phyloP scores from a whole-genome alignment of 2,329 filamentous ascomycete genomes.

The Cadophora gregata region DNA sequence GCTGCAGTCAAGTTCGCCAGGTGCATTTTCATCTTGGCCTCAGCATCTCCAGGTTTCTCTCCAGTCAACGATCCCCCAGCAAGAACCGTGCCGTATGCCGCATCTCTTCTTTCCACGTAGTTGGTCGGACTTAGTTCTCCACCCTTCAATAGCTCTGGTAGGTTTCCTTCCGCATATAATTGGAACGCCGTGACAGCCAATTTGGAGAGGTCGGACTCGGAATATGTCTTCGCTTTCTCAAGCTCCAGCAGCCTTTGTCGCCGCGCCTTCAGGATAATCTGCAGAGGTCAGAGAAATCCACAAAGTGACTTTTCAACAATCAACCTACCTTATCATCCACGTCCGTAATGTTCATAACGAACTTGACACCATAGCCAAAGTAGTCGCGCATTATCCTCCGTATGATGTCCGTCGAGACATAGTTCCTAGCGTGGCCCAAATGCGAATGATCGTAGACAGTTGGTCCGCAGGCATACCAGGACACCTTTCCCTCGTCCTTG shows the following conservation, averaged over 20 bases:
- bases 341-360: slow-evolving; percentile 78
- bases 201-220: slow-evolving; percentile 52
- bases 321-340: slow-evolving; percentile 62
- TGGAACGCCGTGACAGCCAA: slow-evolving; percentile 60
- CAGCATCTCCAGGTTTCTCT: slow-evolving; percentile 61
- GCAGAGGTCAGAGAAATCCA: slow-evolving; percentile 19
- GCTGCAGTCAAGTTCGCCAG: slow-evolving; percentile 55
- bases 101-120: slow-evolving; percentile 56
- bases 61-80: slow-evolving; percentile 61
- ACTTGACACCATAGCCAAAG: slow-evolving; percentile 70
- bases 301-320: background rate
- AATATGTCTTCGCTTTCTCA: slow-evolving; percentile 71
- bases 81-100: slow-evolving; percentile 60
- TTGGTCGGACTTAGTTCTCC: slow-evolving; percentile 55
- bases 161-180: slow-evolving; percentile 60
- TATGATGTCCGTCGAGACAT: slow-evolving; percentile 76
- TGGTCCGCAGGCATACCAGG: slow-evolving; percentile 76
- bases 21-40: slow-evolving; percentile 78
- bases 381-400: slow-evolving; percentile 71
- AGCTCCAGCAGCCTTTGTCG: slow-evolving; percentile 83
- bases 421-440: slow-evolving; percentile 72
- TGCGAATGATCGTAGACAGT: slow-evolving; percentile 74
- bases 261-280: slow-evolving; percentile 75
- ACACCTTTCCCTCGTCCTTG: slow-evolving; percentile 44
- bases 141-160: slow-evolving; percentile 56